phyloP scores from a whole-genome alignment of 352 stramenopile genomes.

The Phytopythium chamaehyphon region DNA sequence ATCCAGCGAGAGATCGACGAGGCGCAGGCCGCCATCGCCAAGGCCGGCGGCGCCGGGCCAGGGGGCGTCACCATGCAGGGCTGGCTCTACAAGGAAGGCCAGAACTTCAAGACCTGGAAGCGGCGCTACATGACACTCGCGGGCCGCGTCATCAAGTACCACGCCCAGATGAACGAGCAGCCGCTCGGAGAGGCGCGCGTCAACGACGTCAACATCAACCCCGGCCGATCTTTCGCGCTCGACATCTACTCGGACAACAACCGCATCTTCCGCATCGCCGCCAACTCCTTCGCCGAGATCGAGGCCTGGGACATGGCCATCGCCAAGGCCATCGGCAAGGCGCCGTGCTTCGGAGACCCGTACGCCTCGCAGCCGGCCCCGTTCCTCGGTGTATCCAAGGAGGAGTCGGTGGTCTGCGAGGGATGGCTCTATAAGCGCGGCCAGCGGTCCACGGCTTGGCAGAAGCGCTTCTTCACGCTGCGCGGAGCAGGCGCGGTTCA shows the following conservation, averaged over 20 bases:
- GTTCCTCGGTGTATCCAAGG: constrained; percentile 56
- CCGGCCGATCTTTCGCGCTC: constrained; percentile 55
- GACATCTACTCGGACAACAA: constrained; percentile 83
- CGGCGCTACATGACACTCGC: constrained; percentile 72
- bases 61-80: constrained; percentile 48
- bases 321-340: constrained; percentile 36
- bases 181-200: constrained; percentile 62
- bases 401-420: constrained; percentile 52
- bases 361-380: constrained; percentile 52
- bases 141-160: constrained; percentile 62
- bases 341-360: constrained; percentile 61
- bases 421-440: constrained; percentile 74
- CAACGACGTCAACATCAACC: constrained; percentile 71
- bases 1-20: constrained; percentile 18
- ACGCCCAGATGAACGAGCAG: constrained; percentile 41
- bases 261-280: constrained; percentile 67
- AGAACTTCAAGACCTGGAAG: constrained; percentile 89
- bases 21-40: constrained; percentile 4
- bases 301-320: constrained; percentile 70
- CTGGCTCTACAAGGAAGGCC: constrained; percentile 78
- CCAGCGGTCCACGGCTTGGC: constrained; percentile 53
- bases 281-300: constrained; percentile 65
- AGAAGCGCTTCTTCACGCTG: constrained; percentile 77
- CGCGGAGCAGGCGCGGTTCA: constrained; percentile 40
- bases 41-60: neutral